These are phyloP conservation scores for Talaromyces borbonicus DNA, from an alignment of 495 filamentous ascomycete species.

Conservation along the genomic window DNA sequence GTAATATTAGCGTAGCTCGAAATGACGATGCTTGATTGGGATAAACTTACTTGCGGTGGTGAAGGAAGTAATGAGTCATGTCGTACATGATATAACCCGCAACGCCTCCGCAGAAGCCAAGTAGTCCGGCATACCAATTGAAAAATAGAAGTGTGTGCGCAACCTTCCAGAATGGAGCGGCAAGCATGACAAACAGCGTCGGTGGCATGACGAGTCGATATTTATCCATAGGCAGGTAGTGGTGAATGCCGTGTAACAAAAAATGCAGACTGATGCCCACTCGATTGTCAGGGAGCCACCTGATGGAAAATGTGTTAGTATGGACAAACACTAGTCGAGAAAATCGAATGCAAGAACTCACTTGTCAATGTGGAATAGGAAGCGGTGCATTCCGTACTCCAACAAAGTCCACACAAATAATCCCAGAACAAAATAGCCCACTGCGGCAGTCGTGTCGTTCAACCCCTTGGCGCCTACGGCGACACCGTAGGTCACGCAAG, in stretches of 20 bases:
- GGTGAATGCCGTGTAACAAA: slow-evolving; percentile 92
- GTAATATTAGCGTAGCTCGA: neutral
- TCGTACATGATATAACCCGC: slow-evolving; percentile 97
- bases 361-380: slow-evolving; percentile 88
- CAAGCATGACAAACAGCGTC: slow-evolving; percentile 73
- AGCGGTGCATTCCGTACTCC: slow-evolving; percentile 86
- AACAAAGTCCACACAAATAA: slow-evolving; percentile 77
- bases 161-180: slow-evolving; percentile 86
- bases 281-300: slow-evolving; percentile 85
- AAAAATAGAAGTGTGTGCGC: slow-evolving; percentile 77
- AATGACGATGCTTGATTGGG: neutral
- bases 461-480: slow-evolving; percentile 54
- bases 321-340: neutral
- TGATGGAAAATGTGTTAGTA: slow-evolving; percentile 19
- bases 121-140: slow-evolving; percentile 70
- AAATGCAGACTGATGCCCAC: slow-evolving; percentile 87
- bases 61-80: slow-evolving; percentile 97
- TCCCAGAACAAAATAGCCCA: slow-evolving; percentile 52
- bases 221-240: slow-evolving; percentile 98
- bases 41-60: slow-evolving; percentile 72
- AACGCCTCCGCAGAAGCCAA: slow-evolving; percentile 79
- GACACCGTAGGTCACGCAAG: slow-evolving; percentile 65
- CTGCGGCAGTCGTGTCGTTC: slow-evolving; percentile 27
- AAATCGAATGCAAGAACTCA: slow-evolving; percentile 33
- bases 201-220: slow-evolving; percentile 97